Percentiles rank a stretch among this genome's conserved stretches.
These are phyloP conservation scores for Dactylellina leptospora DNA, from an alignment of 2,329 filamentous ascomycete species.

Conservation along the genomic window DNA sequence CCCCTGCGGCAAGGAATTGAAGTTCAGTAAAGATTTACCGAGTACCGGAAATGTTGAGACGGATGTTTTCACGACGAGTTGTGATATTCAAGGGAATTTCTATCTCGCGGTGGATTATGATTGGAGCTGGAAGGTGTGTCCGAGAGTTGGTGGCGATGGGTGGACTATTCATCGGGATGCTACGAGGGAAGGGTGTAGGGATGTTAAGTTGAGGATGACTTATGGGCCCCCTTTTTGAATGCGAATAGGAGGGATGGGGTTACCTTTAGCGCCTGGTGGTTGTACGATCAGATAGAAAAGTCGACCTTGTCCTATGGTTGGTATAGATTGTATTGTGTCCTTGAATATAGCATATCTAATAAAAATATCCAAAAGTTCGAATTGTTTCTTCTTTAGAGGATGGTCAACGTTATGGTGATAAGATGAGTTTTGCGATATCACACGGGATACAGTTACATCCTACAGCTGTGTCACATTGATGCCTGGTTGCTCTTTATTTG, in stretches of 20 bases:
- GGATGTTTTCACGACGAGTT: conserved; percentile 44
- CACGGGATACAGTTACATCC: background rate
- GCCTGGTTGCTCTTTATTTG: background rate
- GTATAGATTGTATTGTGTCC: background rate
- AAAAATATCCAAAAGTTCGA: too few relatives aligned
- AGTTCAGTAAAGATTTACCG: conserved; percentile 40
- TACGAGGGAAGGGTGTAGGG: conserved; percentile 23
- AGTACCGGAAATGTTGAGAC: conserved; percentile 2
- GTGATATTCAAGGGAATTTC: conserved; percentile 36
- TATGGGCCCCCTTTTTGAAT: conserved; percentile 44
- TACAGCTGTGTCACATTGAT: background rate
- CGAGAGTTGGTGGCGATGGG: background rate
- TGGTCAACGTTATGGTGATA: too few relatives aligned
- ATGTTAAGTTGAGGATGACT: conserved; percentile 47
- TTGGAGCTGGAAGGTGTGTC: conserved; percentile 46
- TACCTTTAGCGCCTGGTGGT: too few relatives aligned
- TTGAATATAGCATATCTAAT: too few relatives aligned
- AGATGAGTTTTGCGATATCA: too few relatives aligned
- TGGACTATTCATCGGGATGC: conserved; percentile 38
- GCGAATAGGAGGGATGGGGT: too few relatives aligned
- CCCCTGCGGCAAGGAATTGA: conserved; percentile 25
- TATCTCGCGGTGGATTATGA: conserved; percentile 33
- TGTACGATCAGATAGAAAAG: too few relatives aligned
- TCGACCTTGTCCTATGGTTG: background rate
- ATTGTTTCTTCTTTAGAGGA: too few relatives aligned